These are phyloP conservation scores for Basidiobolus meristosporus DNA, from an alignment of 371 early-diverging fungal species.

Conservation along the genomic window DNA sequence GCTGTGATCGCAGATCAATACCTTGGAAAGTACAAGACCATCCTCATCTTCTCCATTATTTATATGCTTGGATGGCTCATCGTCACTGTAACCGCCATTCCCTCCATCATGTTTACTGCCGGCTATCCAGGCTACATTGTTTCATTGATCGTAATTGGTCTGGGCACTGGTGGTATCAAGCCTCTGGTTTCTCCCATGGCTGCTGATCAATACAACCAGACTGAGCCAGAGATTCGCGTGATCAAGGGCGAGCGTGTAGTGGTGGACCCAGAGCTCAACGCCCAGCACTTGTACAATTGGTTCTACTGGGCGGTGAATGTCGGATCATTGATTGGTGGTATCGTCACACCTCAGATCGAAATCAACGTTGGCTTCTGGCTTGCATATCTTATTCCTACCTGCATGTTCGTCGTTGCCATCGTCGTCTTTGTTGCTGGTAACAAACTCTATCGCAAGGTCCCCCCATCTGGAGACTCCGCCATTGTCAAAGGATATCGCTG, in stretches of 20 bases:
- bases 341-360: slow-evolving; percentile 10
- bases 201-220: slow-evolving; percentile 29
- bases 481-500: slow-evolving; percentile 25
- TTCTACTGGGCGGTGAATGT: slow-evolving; percentile 76
- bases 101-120: slow-evolving; percentile 20
- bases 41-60: slow-evolving; percentile 32
- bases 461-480: slow-evolving; percentile 23
- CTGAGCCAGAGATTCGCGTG: slow-evolving; percentile 2
- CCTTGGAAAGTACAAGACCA: slow-evolving; percentile 66
- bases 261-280: slow-evolving; percentile 17
- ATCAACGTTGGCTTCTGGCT: slow-evolving; percentile 9
- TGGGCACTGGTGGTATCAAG: slow-evolving; percentile 85
- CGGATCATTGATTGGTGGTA: slow-evolving; percentile 21
- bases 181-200: slow-evolving; percentile 47
- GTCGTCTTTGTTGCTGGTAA: slow-evolving; percentile 30
- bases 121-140: slow-evolving; percentile 44
- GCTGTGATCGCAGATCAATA: slow-evolving; percentile 63
- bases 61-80: slow-evolving; percentile 49
- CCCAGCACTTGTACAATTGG: slow-evolving; percentile 32
- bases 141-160: slow-evolving; percentile 40
- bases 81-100: slow-evolving; percentile 33
- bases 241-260: slow-evolving; percentile 9
- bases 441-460: slow-evolving; percentile 26
- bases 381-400: slow-evolving; percentile 47
- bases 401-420: slow-evolving; percentile 42